Conservation (phyloP, 2,329 filamentous ascomycete species). For the Hymenoscyphus repandus region DNA sequence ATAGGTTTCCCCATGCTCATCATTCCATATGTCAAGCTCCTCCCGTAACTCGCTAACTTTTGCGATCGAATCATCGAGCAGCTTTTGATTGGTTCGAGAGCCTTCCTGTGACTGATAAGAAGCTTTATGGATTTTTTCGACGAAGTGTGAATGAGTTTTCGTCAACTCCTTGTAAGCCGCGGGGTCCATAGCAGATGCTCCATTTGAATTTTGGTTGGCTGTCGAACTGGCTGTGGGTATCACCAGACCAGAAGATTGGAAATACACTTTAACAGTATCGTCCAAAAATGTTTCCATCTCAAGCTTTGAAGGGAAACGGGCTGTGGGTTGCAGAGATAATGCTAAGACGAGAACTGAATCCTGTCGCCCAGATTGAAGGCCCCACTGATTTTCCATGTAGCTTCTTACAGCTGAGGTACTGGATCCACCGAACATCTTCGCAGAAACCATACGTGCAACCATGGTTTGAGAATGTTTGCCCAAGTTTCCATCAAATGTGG, state of each 20-base stretch:
- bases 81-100: too few relatives aligned
- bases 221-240: neutral
- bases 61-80: too few relatives aligned
- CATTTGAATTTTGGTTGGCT: neutral
- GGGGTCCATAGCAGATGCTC: too few relatives aligned
- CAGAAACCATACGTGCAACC: conserved; percentile 86
- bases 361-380: conserved; percentile 75
- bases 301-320: conserved; percentile 76
- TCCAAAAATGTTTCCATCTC: conserved; percentile 65
- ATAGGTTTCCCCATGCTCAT: conserved; percentile 31
- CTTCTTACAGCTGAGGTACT: conserved; percentile 92
- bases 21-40: conserved; percentile 24
- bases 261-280: neutral
- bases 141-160: too few relatives aligned
- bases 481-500: conserved; percentile 90
- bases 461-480: conserved; percentile 90
- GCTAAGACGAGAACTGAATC: conserved; percentile 81
- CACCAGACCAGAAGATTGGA: too few relatives aligned
- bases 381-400: conserved; percentile 88
- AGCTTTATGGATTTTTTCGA: too few relatives aligned
- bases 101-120: too few relatives aligned
- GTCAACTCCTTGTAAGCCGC: too few relatives aligned
- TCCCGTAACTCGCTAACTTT: too few relatives aligned
- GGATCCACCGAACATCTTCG: conserved; percentile 97
- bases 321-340: conserved; percentile 80